These are phyloP conservation scores for Trichoderma simmonsii DNA, from an alignment of 2,329 filamentous ascomycete species.

Conservation along the genomic window DNA sequence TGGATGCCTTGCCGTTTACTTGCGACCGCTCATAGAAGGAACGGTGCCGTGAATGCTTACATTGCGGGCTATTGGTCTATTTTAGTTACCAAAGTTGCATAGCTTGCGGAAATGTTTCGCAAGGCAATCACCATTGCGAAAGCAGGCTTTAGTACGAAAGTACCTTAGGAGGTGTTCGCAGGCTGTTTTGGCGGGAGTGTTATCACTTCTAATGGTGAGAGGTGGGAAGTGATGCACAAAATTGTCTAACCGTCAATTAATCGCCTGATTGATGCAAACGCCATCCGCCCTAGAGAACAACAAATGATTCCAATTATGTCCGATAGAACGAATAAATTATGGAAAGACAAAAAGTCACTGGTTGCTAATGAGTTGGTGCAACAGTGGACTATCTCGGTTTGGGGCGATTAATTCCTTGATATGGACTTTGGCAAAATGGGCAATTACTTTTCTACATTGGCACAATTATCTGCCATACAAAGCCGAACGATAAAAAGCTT, in stretches of 20 bases:
- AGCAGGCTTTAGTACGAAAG: background rate
- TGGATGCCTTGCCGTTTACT: background rate
- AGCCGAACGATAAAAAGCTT: background rate
- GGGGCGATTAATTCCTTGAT: background rate
- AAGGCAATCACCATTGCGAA: background rate
- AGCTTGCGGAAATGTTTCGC: background rate
- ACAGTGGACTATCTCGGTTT: background rate
- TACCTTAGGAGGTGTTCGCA: background rate
- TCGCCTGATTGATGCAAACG: background rate
- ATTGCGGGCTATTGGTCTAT: background rate
- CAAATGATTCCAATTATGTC: background rate
- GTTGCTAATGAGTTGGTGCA: background rate
- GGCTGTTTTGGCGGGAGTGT: background rate
- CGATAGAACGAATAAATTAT: background rate
- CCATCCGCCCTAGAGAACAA: background rate
- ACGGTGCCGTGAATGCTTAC: background rate
- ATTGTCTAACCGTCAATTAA: background rate
- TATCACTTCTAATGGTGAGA: background rate
- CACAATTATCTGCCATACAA: background rate
- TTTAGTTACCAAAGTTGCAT: background rate
- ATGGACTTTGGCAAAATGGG: background rate
- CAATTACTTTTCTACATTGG: background rate
- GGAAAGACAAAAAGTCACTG: background rate
- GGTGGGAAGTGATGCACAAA: background rate
- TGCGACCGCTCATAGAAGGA: background rate